Evolutionary conservation across 2,329 filamentous ascomycete genomes (phyloP).

Genomic region (Beauveria pseudobassiana): DNA sequence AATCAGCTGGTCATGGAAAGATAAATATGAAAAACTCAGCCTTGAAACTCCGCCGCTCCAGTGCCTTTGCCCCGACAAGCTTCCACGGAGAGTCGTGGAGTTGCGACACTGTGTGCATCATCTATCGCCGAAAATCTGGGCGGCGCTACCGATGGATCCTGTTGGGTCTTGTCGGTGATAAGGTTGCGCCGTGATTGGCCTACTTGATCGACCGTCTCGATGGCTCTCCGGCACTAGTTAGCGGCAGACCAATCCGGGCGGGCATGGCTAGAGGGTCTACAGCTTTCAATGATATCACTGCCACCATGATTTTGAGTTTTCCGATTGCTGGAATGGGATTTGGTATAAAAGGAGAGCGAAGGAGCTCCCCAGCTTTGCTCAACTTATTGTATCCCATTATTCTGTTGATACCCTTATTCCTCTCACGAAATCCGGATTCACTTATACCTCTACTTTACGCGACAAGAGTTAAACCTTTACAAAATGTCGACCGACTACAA

Average conservation of each 20-base stretch:
- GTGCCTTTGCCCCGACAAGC: not conserved
- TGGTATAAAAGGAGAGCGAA: not conserved
- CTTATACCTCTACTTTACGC: not conserved
- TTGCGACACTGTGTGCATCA: not conserved
- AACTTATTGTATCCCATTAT: not conserved
- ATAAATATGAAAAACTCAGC: not conserved
- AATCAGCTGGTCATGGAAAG: not conserved
- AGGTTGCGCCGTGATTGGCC: constrained; percentile 2
- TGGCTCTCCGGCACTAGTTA: not conserved
- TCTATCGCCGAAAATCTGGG: constrained; percentile 13
- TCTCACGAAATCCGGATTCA: not conserved
- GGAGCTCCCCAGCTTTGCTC: not conserved
- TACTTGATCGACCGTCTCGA: not conserved
- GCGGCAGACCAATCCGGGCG: not conserved
- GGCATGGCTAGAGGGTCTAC: not conserved
- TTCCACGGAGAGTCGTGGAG: not conserved
- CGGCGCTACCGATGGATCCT: not conserved
- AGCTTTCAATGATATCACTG: constrained; percentile 6
- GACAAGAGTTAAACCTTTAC: not conserved
- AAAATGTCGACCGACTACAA: constrained; percentile 32
- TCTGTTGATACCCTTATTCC: not conserved
- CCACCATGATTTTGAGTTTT: not conserved
- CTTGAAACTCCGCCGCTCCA: not conserved
- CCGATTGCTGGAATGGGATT: not conserved
- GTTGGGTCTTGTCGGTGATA: constrained; percentile 4